These are phyloP conservation scores for Eremothecium cymbalariae DNA, from an alignment of 1,139 yeast genomes.

Conservation along the genomic window DNA sequence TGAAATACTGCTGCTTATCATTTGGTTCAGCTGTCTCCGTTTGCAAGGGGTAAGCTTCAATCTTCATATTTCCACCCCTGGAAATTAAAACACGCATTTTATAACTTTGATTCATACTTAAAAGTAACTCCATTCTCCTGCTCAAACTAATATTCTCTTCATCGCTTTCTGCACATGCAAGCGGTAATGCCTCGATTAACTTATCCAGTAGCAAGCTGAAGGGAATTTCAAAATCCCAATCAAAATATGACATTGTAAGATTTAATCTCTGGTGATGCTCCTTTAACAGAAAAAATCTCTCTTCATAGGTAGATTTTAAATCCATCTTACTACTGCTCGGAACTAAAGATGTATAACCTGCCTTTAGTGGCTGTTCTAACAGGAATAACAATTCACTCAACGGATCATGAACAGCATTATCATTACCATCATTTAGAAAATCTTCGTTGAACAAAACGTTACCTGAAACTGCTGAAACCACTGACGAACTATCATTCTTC, in stretches of 20 bases:
- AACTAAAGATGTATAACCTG: not conserved
- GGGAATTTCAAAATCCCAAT: slow-evolving; percentile 40
- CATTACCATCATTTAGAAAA: slow-evolving; percentile 2
- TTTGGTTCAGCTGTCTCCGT: slow-evolving; percentile 29
- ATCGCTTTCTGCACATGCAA: slow-evolving; percentile 8
- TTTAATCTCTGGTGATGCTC: slow-evolving; percentile 58
- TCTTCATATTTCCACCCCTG: slow-evolving; percentile 41
- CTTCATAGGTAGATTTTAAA: slow-evolving; percentile 21
- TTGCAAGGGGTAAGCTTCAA: slow-evolving; percentile 43
- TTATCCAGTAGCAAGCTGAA: slow-evolving; percentile 38
- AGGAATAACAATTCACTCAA: slow-evolving; percentile 8
- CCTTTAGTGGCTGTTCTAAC: slow-evolving; percentile 5
- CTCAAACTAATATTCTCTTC: slow-evolving; percentile 25
- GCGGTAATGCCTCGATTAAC: slow-evolving; percentile 38
- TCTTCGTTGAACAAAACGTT: slow-evolving; percentile 6
- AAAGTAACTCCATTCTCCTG: slow-evolving; percentile 15
- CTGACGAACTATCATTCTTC: slow-evolving; percentile 4
- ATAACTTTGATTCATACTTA: slow-evolving; percentile 35
- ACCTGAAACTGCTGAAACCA: slow-evolving; percentile 1
- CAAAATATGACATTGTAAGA: slow-evolving; percentile 48
- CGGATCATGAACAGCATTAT: slow-evolving; percentile 2
- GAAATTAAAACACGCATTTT: slow-evolving; percentile 53
- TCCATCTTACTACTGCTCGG: slow-evolving; percentile 9
- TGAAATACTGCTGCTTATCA: slow-evolving; percentile 22
- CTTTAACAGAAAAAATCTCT: slow-evolving; percentile 50